Conservation (phyloP, 83 land plant species). For the Picea abies region DNA sequence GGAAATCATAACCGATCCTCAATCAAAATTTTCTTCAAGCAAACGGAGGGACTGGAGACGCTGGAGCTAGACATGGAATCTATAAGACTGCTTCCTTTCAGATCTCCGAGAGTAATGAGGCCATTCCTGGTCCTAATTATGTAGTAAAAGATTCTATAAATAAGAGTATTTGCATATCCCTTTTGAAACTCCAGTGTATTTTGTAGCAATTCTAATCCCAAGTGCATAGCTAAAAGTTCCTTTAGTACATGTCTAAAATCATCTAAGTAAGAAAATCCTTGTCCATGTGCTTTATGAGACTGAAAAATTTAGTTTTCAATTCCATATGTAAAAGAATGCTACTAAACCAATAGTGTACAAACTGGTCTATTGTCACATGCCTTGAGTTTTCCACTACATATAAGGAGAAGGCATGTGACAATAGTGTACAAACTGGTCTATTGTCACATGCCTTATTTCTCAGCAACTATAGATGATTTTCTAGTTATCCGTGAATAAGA, state of each 20-base stretch:
- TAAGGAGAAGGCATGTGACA: too few relatives aligned
- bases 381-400: too few relatives aligned
- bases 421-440: too few relatives aligned
- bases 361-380: constrained; percentile 50
- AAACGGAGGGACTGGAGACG: too few relatives aligned
- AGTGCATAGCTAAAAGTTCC: constrained; percentile 86
- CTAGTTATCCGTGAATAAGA: too few relatives aligned
- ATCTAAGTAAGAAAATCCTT: constrained; percentile 69
- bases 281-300: constrained; percentile 71
- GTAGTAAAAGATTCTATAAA: constrained; percentile 93
- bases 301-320: constrained; percentile 55
- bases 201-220: constrained; percentile 86
- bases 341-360: constrained; percentile 81
- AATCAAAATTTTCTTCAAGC: too few relatives aligned
- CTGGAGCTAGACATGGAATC: constrained; percentile 51
- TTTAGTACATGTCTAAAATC: constrained; percentile 81
- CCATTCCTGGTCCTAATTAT: constrained; percentile 94
- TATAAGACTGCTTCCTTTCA: constrained; percentile 85
- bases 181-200: constrained; percentile 92
- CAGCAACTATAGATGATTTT: too few relatives aligned
- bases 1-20: too few relatives aligned
- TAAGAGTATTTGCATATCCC: constrained; percentile 95
- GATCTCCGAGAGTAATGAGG: constrained; percentile 77
- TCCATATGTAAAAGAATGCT: constrained; percentile 72
- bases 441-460: too few relatives aligned